Conservation (phyloP, 169 alveolate genomes). For the Babesia microti region DNA sequence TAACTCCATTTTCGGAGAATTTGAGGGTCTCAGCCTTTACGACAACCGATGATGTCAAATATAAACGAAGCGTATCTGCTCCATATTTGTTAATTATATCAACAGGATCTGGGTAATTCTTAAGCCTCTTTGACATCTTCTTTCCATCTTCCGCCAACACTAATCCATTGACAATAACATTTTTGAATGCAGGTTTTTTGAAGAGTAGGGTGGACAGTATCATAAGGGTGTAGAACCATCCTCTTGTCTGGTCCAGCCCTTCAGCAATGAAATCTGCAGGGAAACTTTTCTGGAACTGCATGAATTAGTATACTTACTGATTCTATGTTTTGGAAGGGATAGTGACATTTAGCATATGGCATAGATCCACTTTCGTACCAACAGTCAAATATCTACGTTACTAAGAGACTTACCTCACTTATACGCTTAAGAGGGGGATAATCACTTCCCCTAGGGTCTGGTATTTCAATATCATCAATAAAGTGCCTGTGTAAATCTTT, state of each 20-base stretch:
- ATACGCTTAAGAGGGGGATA: conserved; percentile 72
- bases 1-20: conserved; percentile 86
- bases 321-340: conserved; percentile 89
- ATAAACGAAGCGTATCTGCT: conserved; percentile 90
- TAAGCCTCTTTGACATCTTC: conserved; percentile 94
- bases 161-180: conserved; percentile 89
- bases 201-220: conserved; percentile 86
- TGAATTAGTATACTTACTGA: conserved; percentile 12
- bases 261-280: conserved; percentile 99
- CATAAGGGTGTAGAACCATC: conserved; percentile 92
- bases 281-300: conserved; percentile 71
- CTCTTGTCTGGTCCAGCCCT: conserved; percentile 98
- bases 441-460: conserved; percentile 88
- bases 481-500: conserved; percentile 93
- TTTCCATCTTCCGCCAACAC: conserved; percentile 93
- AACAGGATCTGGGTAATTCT: conserved; percentile 93
- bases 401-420: conserved; percentile 45
- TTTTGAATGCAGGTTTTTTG: conserved; percentile 84
- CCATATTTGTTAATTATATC: conserved; percentile 77
- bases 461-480: conserved; percentile 92
- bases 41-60: conserved; percentile 88
- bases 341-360: conserved; percentile 96
- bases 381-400: conserved; percentile 92
- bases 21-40: conserved; percentile 91
- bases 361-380: conserved; percentile 99